A percentile compares a stretch with the other conserved stretches of the same genome.
Evolutionary conservation across 2,329 filamentous ascomycete genomes (phyloP).

Genomic region (Aspergillus uvarum): DNA sequence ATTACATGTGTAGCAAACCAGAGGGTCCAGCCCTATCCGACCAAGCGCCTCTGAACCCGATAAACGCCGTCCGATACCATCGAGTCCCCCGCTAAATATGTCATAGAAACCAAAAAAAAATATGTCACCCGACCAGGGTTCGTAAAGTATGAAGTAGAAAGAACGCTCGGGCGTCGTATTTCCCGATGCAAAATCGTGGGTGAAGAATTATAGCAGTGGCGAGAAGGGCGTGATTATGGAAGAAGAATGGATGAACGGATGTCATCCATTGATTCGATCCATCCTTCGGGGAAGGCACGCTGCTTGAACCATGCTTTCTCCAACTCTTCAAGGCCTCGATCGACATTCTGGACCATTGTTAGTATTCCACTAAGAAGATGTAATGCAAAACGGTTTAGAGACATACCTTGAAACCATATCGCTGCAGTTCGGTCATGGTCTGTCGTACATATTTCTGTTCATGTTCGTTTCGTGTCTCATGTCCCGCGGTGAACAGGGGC

Average conservation of each 20-base stretch:
- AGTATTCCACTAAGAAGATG: background rate
- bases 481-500: slow-evolving; percentile 37
- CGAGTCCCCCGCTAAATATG: background rate
- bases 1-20: background rate
- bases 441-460: slow-evolving; percentile 34
- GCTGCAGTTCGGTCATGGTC: slow-evolving; percentile 30
- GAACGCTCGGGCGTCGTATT: too few relatives aligned
- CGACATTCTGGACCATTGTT: slow-evolving; percentile 26
- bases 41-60: background rate
- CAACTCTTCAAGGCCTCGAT: slow-evolving; percentile 31
- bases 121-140: background rate
- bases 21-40: background rate
- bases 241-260: slow-evolving; percentile 35
- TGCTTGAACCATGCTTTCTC: slow-evolving; percentile 35
- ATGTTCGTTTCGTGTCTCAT: slow-evolving; percentile 29
- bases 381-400: background rate
- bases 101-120: background rate
- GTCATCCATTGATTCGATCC: slow-evolving; percentile 34
- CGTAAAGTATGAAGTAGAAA: background rate
- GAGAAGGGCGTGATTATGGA: slow-evolving; percentile 17
- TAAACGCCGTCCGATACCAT: background rate
- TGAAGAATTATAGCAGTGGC: background rate
- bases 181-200: too few relatives aligned
- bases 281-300: slow-evolving; percentile 33
- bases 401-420: slow-evolving; percentile 31